These are phyloP conservation scores for Clarireedia homoeocarpa DNA, from an alignment of 2,329 filamentous ascomycete genomes.

Conservation along the genomic window DNA sequence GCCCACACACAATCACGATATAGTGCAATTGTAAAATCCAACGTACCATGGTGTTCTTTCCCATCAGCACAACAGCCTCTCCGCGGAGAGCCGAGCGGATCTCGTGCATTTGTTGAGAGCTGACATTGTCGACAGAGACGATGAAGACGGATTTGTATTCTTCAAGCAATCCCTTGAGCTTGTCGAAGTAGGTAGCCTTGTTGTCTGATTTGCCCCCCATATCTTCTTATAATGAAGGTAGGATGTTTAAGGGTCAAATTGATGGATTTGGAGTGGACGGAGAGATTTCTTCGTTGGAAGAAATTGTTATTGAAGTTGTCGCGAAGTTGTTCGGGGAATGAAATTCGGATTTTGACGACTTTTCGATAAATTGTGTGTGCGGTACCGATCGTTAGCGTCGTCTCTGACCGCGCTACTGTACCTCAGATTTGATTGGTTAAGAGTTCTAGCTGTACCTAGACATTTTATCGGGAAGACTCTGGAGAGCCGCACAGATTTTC, in stretches of 20 bases:
- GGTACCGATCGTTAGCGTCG: constrained; percentile 3
- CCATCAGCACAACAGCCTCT: constrained; percentile 94
- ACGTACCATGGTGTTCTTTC: constrained; percentile 98
- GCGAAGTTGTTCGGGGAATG: neutral
- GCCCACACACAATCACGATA: neutral
- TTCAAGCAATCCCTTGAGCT: constrained; percentile 96
- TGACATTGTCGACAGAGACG: constrained; percentile 98
- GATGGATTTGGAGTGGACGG: constrained; percentile 18
- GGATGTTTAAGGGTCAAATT: constrained; percentile 90
- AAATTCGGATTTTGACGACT: neutral
- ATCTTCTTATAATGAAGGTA: constrained; percentile 94
- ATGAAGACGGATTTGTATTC: constrained; percentile 98
- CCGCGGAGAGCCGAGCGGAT: constrained; percentile 88
- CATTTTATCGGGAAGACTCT: too few relatives aligned
- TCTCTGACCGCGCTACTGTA: neutral
- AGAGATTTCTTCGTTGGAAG: constrained; percentile 7
- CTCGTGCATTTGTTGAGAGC: constrained; percentile 99
- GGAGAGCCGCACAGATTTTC: too few relatives aligned
- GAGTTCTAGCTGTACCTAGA: too few relatives aligned
- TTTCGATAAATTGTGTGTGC: constrained; percentile 11
- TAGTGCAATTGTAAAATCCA: neutral
- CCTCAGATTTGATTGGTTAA: neutral
- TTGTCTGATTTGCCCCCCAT: constrained; percentile 95
- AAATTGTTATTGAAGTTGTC: constrained; percentile 7
- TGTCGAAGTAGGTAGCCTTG: constrained; percentile 98